Conservation (phyloP, 1,139 yeast species). For the Trichomonascaceae sp. region DNA sequence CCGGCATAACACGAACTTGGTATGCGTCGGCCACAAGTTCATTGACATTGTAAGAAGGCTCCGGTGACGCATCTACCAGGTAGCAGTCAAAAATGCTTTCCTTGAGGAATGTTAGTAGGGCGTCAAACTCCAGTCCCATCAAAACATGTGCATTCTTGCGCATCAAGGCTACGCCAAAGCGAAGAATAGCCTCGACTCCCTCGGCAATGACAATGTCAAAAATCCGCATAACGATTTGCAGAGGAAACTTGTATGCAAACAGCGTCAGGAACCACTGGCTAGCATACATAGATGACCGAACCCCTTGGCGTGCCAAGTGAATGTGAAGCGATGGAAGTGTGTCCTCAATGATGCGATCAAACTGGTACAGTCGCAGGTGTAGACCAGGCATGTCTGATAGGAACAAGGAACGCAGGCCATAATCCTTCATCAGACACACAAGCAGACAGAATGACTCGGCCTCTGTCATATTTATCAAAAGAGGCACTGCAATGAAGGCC, state of each 20-base stretch:
- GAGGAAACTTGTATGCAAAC: slow-evolving; percentile 87
- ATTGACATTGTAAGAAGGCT: slow-evolving; percentile 43
- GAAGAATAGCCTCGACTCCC: slow-evolving; percentile 72
- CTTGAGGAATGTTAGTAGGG: slow-evolving; percentile 60
- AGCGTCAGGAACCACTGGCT: slow-evolving; percentile 92
- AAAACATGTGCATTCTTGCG: slow-evolving; percentile 48
- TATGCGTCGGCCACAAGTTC: slow-evolving; percentile 72
- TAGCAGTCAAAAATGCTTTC: slow-evolving; percentile 65
- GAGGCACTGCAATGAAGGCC: slow-evolving; percentile 83
- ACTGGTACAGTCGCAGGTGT: slow-evolving; percentile 72
- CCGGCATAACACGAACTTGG: slow-evolving; percentile 56
- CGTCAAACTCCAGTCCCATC: slow-evolving; percentile 56
- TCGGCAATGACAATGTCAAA: slow-evolving; percentile 79
- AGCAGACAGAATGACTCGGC: slow-evolving; percentile 76
- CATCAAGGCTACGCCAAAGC: slow-evolving; percentile 72
- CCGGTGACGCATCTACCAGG: slow-evolving; percentile 24
- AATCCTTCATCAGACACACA: slow-evolving; percentile 73
- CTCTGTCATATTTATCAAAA: slow-evolving; percentile 67
- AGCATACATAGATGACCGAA: slow-evolving; percentile 86
- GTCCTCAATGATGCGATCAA: slow-evolving; percentile 71
- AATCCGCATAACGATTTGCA: slow-evolving; percentile 68
- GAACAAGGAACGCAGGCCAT: slow-evolving; percentile 62
- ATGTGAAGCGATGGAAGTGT: slow-evolving; percentile 52
- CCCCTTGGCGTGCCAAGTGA: slow-evolving; percentile 74
- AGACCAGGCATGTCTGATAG: slow-evolving; percentile 90